Conservation (phyloP, 169 alveolate genomes). For the Plasmodium billcollinsi region DNA sequence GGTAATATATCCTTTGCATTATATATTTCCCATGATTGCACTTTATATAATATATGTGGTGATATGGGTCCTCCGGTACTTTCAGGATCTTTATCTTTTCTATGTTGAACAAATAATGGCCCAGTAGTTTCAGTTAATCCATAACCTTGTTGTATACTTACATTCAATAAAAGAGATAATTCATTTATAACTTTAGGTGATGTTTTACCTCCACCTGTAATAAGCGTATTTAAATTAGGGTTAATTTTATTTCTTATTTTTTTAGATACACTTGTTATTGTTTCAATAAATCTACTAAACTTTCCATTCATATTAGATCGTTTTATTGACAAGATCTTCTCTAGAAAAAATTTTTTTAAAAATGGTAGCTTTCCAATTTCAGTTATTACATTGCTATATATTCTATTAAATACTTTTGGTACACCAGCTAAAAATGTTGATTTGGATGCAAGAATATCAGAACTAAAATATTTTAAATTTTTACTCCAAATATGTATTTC, state of each 20-base stretch:
- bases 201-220: conserved; percentile 64
- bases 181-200: conserved; percentile 41
- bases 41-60: conserved; percentile 2
- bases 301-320: not conserved
- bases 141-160: conserved; percentile 44
- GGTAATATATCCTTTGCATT: conserved; percentile 88
- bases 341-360: conserved; percentile 20
- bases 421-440: conserved; percentile 42
- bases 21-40: conserved; percentile 60
- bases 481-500: conserved; percentile 50
- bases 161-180: conserved; percentile 11
- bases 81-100: not conserved
- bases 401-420: conserved; percentile 46
- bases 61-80: conserved; percentile 46
- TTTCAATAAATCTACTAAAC: not conserved
- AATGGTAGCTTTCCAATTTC: conserved; percentile 28
- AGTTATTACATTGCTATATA: conserved; percentile 9
- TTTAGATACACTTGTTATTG: conserved; percentile 30
- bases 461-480: conserved; percentile 1
- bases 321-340: not conserved
- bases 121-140: conserved; percentile 72
- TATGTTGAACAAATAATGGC: conserved; percentile 17
- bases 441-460: not conserved
- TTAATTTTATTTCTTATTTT: conserved; percentile 42
- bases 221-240: conserved; percentile 4